Evolutionary conservation across 345 rosid genomes (phyloP), one percentile per base, ranked within the genome.

Genomic region (Psidium guajava): DNA sequence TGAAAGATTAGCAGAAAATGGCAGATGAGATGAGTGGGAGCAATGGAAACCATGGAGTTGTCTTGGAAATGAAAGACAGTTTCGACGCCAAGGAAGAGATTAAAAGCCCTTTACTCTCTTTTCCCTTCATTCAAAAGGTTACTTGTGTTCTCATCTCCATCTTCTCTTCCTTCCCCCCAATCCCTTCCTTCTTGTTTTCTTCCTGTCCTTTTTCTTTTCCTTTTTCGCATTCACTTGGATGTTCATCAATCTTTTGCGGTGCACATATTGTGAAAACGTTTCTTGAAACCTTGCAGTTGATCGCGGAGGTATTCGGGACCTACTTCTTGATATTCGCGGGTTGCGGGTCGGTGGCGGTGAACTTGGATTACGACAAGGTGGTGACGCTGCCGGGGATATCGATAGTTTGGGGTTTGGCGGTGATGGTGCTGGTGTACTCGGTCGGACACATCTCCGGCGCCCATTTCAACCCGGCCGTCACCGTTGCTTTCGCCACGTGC

Each of bases 361-460:
- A 97, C 90, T 22, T 84, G 40, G 90, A 92, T 89, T 86, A 89
- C 22, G 96, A 93, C 36, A 95, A 95, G 84, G 92, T 92, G 25
- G 95, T 97, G 86, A 89, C 98, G 3, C 95, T 69, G 20, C 95
- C 97, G 0, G 98, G 99, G 47, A 93, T 97, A 52, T 88, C 99
- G 22, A 87, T 90, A 3, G 98, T 95, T 16, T 97, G 98, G 98
- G 99, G 99, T 69, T 87, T 95, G 44, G 93, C 95, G 4, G 98
- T 95, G 61, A 95, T 92, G 96, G 98, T 94, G 11, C 85, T 95
- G 77, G 93, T 92, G 87, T 97, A 95, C 91, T 91, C 99, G 50
- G 91, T 95, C 10, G 98, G 99, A 32, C 99, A 97, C 86, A 95
- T 97, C 92, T 95, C 99, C 47, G 99, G 99, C 57, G 99, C 98